Evolutionary conservation across 257 asterid genomes (phyloP), one percentile per base, ranked within the genome.

Genomic region (Ophiorrhiza pumila): DNA sequence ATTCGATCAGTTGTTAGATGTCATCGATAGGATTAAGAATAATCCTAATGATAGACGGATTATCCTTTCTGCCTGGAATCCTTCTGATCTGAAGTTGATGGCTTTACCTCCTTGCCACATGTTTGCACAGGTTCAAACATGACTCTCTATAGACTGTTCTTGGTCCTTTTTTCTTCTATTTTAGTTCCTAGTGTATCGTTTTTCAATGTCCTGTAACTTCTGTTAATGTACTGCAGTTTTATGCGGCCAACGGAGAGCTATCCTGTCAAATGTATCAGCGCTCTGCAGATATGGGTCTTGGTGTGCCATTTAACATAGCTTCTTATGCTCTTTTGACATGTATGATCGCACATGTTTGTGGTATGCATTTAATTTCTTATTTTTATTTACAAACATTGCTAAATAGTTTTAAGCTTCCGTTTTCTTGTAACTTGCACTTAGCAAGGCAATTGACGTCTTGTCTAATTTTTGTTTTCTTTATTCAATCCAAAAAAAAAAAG

Each of bases 201-300:
- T n/a, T 66, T 59, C 27, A 42, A 61, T 47, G n/a, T 74, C 2
- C 34, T 71, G 22, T 74, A 55, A 20, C 58, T 73, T 6, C 32
- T 61, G 27, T 75, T 49, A 17, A 52, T 68, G 18, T 25, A 0
- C 63, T 79, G 83, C 88, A 91, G 97, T 89, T 91, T 83, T 91
- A 91, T 71, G 91, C 89, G 20, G 86, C 87, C 83, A 81, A 86
- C 29, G 94, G 94, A 2, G 94, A 91, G 83, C 84, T 91, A 64
- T 91, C 96, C n/a, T 89, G 97, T 82, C 97, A 89, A 85, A 89
- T 87, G 96, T 91, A 90, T 75, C 96, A 90, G 75, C 89, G 86
- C 4, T 91, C 96, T 27, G 96, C 97, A 73, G 96, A 91, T 81
- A 87, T 91, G 92, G 96, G 94, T 37, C 96, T 89, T 22, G 96